Conservation (phyloP, 2,329 filamentous ascomycete genomes). For the Ceratocystis variospora region DNA sequence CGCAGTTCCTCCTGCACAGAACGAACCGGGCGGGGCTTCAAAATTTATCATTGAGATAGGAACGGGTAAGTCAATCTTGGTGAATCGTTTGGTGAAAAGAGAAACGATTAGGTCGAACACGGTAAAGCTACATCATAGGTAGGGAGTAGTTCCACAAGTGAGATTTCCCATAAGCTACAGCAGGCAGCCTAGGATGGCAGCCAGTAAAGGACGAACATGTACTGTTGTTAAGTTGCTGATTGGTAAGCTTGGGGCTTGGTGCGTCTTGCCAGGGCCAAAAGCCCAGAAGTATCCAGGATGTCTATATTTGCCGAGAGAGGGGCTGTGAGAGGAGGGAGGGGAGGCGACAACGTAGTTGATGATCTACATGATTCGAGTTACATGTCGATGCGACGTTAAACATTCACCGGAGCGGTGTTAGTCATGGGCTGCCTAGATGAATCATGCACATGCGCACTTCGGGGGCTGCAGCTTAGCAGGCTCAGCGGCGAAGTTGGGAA, state of each 20-base stretch:
- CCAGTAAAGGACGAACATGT: neutral
- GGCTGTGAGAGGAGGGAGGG: neutral
- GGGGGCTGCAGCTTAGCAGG: neutral
- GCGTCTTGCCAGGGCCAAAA: slow-evolving; percentile 1
- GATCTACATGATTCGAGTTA: neutral
- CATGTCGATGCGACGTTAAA: neutral
- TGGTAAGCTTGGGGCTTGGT: neutral
- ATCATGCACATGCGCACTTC: neutral
- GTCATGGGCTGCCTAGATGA: neutral
- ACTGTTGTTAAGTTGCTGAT: neutral
- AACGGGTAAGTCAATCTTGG: too few relatives aligned
- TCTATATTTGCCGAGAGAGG: neutral
- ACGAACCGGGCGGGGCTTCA: neutral
- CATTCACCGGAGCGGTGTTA: neutral
- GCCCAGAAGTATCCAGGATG: neutral
- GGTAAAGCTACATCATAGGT: neutral
- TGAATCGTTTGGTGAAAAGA: neutral
- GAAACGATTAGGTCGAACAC: neutral
- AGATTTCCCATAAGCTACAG: neutral
- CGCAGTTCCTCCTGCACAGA: neutral
- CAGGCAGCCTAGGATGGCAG: neutral
- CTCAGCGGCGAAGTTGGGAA: neutral
- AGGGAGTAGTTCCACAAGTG: neutral
- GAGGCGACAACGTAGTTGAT: neutral
- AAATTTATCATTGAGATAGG: neutral